Conservation (phyloP, 208 protist species). For the Phytomonas francai region DNA sequence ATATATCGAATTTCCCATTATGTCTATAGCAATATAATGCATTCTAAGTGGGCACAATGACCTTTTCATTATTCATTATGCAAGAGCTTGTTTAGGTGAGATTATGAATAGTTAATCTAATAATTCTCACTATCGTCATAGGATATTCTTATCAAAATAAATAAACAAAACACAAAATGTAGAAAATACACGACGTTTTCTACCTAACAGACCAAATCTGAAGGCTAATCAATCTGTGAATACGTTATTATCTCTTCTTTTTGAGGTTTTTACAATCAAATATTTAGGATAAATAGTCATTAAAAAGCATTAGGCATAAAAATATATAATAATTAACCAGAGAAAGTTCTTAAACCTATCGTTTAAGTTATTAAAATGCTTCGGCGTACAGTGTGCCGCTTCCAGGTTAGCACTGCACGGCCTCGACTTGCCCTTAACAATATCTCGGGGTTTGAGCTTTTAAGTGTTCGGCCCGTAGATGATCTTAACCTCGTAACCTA, state of each 20-base stretch:
- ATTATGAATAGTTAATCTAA: not conserved
- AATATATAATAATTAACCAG: conserved; percentile 4
- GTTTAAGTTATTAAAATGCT: conserved; percentile 28
- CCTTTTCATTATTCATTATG: not conserved
- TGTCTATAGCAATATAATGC: too few species aligned
- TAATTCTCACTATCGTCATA: not conserved
- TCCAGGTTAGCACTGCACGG: conserved; percentile 16
- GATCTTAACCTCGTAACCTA: conserved; percentile 78
- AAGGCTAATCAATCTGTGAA: conserved; percentile 15
- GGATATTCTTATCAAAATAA: not conserved
- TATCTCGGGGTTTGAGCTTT: conserved; percentile 65
- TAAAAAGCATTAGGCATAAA: not conserved
- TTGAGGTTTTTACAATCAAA: not conserved
- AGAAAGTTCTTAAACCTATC: conserved; percentile 2
- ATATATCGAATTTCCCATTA: too few species aligned
- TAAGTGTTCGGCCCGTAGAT: conserved; percentile 41
- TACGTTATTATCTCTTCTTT: conserved; percentile 10
- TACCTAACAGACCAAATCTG: conserved; percentile 5
- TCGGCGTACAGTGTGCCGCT: conserved; percentile 25
- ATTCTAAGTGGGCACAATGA: not conserved
- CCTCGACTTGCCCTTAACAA: conserved; percentile 25
- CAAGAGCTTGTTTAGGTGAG: not conserved
- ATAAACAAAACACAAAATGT: conserved; percentile 1
- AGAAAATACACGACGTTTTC: not conserved
- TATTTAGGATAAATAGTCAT: not conserved